These are phyloP conservation scores for Phialophora tarda DNA, from an alignment of 2,329 filamentous ascomycete species.

Conservation along the genomic window DNA sequence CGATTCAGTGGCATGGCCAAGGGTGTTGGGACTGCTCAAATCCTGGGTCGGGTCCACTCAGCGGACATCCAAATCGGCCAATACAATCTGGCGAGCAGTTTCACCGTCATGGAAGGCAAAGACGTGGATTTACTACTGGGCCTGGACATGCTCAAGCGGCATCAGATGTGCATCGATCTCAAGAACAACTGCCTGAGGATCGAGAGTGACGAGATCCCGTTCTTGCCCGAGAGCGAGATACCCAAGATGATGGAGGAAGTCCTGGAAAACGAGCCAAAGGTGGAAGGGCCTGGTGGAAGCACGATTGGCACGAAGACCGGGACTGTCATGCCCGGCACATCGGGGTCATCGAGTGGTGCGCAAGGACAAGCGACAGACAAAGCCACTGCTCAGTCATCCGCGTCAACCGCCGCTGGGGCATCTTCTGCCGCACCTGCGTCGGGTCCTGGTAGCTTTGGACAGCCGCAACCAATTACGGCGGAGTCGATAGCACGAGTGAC, in stretches of 20 bases:
- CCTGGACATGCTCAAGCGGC: conserved; percentile 94
- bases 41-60: conserved; percentile 92
- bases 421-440: conserved; percentile 32
- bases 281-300: conserved; percentile 85
- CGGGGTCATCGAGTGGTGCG: conserved; percentile 9
- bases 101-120: conserved; percentile 99
- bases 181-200: conserved; percentile 84
- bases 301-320: conserved; percentile 84
- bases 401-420: conserved; percentile 31
- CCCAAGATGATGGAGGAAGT: conserved; percentile 77
- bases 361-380: conserved; percentile 24
- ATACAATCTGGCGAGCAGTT: conserved; percentile 87
- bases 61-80: conserved; percentile 92
- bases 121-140: conserved; percentile 91
- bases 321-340: conserved; percentile 52
- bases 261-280: conserved; percentile 77
- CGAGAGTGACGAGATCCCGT: conserved; percentile 83
- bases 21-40: conserved; percentile 91
- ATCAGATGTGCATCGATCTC: conserved; percentile 91
- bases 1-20: conserved; percentile 90
- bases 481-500: conserved; percentile 77
- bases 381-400: conserved; percentile 30
- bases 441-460: conserved; percentile 33
- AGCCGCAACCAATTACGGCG: conserved; percentile 55
- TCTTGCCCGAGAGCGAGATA: conserved; percentile 90